phyloP scores from a whole-genome alignment of 2,329 filamentous ascomycete species.

The Aspergillaceae sp. region DNA sequence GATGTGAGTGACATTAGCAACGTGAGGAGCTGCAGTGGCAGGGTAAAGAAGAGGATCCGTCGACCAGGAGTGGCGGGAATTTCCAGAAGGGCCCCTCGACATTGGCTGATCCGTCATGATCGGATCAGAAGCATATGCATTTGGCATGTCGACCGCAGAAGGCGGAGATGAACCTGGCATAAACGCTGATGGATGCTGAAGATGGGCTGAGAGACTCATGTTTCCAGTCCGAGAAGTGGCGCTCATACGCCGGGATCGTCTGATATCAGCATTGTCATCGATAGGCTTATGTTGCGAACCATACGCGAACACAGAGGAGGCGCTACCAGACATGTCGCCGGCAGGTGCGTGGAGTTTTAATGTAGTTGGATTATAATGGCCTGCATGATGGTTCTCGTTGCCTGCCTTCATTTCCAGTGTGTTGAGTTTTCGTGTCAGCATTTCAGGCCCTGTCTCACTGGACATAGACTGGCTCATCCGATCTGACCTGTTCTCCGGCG shows the following conservation, averaged over 20 bases:
- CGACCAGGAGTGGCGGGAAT: conserved; percentile 29
- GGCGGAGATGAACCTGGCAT: conserved; percentile 26
- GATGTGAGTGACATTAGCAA: conserved; percentile 1
- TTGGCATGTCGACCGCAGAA: conserved; percentile 6
- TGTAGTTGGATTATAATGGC: conserved; percentile 12
- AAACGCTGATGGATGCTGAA: conserved; percentile 25
- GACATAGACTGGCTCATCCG: conserved; percentile 23
- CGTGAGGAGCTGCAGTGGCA: conserved; percentile 5
- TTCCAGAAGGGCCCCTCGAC: conserved; percentile 25
- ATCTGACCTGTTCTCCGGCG: conserved; percentile 18
- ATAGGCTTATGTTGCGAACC: conserved; percentile 12
- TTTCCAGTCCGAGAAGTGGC: conserved; percentile 7
- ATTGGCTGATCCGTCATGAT: conserved; percentile 18
- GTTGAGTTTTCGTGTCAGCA: conserved; percentile 11
- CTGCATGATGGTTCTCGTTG: conserved; percentile 17
- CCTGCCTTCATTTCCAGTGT: conserved; percentile 16
- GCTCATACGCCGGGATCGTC: conserved; percentile 15
- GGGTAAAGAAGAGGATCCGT: conserved; percentile 28
- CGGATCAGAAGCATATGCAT: conserved; percentile 20
- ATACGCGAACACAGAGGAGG: conserved; percentile 17
- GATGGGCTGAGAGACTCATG: conserved; percentile 6
- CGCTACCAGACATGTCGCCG: conserved; percentile 19
- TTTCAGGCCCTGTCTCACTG: conserved; percentile 22
- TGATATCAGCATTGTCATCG: conserved; percentile 27
- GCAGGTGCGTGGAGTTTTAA: conserved; percentile 9